Evolutionary conservation across 2,329 filamentous ascomycete genomes (phyloP).

Genomic region (Ascosphaera pollenicola): DNA sequence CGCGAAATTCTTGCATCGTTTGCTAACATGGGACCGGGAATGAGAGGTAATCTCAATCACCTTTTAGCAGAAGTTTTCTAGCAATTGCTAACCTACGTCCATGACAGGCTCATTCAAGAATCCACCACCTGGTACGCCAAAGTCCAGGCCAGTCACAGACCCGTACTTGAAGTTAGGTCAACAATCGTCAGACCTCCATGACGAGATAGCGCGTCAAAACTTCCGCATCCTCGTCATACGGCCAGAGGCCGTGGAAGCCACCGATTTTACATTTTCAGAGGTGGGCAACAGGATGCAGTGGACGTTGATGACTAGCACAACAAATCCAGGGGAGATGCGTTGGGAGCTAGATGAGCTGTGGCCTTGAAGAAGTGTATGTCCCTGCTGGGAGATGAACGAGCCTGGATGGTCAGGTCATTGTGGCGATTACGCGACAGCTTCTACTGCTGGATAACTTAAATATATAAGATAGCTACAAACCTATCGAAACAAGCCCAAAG

Average conservation of each 20-base stretch:
- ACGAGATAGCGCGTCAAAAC: slow-evolving; percentile 45
- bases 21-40: slow-evolving; percentile 62
- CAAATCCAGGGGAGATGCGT: slow-evolving; percentile 12
- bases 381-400: too few species aligned
- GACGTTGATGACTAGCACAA: slow-evolving; percentile 28
- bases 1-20: slow-evolving; percentile 71
- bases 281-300: slow-evolving; percentile 45
- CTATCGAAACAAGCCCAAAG: too few species aligned
- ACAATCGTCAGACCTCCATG: slow-evolving; percentile 47
- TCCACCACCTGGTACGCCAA: slow-evolving; percentile 42
- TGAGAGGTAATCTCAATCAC: slow-evolving; percentile 43
- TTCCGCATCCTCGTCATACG: slow-evolving; percentile 77
- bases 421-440: too few species aligned
- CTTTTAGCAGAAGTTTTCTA: slow-evolving; percentile 1
- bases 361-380: slow-evolving; percentile 21
- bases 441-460: too few species aligned
- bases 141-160: slow-evolving; percentile 28
- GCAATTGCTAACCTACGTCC: background rate
- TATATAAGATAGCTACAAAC: too few species aligned
- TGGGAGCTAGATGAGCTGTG: slow-evolving; percentile 54
- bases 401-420: too few species aligned
- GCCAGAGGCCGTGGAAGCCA: slow-evolving; percentile 53
- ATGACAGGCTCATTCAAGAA: slow-evolving; percentile 43
- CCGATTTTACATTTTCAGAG: slow-evolving; percentile 47
- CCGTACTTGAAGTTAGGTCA: slow-evolving; percentile 30